Percentiles rank a stretch among this genome's conserved stretches.
phyloP scores from a whole-genome alignment of 2,329 filamentous ascomycete genomes.

The Blastomyces gilchristii region DNA sequence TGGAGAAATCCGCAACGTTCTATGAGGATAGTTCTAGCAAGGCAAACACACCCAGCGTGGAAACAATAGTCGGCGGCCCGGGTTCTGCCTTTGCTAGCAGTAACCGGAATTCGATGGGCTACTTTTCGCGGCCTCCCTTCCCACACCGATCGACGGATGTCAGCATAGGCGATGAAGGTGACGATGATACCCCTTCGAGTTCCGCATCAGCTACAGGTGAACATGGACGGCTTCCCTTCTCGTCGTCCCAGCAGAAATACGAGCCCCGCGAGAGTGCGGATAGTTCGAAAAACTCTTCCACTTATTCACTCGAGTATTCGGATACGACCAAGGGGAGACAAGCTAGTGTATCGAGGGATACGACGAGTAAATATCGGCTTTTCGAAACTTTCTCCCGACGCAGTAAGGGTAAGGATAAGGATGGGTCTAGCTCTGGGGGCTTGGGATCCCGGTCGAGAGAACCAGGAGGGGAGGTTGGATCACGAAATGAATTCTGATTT shows the following conservation, averaged over 20 bases:
- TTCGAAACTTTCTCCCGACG: slow-evolving; percentile 29
- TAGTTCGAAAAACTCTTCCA: slow-evolving; percentile 39
- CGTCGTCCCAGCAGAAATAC: slow-evolving; percentile 26
- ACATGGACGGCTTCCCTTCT: slow-evolving; percentile 31
- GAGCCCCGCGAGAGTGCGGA: slow-evolving; percentile 34
- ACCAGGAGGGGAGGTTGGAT: slow-evolving; percentile 10
- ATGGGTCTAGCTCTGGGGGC: neutral
- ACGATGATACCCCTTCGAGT: slow-evolving; percentile 39
- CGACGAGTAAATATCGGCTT: slow-evolving; percentile 34
- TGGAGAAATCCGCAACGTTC: slow-evolving; percentile 35
- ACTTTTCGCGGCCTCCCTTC: slow-evolving; percentile 31
- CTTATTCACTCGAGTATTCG: slow-evolving; percentile 34
- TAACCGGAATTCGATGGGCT: slow-evolving; percentile 34
- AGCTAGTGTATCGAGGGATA: slow-evolving; percentile 31
- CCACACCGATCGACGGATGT: slow-evolving; percentile 32
- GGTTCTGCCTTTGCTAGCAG: slow-evolving; percentile 21
- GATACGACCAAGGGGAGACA: slow-evolving; percentile 29
- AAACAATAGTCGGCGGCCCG: slow-evolving; percentile 24
- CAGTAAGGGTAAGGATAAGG: slow-evolving; percentile 14
- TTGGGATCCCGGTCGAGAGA: neutral
- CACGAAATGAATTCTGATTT: slow-evolving; percentile 16
- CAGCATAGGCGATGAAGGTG: slow-evolving; percentile 23
- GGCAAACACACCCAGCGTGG: slow-evolving; percentile 29
- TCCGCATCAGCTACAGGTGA: slow-evolving; percentile 37
- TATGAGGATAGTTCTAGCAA: slow-evolving; percentile 33